Evolutionary conservation across 768 basidiomycete species (phyloP).

Genomic region (Trametopsis cervina): DNA sequence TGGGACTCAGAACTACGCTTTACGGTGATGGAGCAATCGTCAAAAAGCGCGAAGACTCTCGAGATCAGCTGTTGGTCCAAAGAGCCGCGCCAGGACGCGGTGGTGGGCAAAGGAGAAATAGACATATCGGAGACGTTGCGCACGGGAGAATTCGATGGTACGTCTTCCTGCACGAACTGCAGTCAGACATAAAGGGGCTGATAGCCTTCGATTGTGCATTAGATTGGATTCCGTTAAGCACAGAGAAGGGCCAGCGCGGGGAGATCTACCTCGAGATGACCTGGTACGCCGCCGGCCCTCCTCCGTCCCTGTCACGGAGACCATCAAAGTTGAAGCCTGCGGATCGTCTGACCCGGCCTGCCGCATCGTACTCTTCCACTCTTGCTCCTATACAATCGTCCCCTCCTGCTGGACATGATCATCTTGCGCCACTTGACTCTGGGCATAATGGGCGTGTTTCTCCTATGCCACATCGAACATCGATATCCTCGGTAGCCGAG

Average conservation of each 20-base stretch:
- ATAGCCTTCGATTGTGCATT: neutral
- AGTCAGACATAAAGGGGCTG: neutral
- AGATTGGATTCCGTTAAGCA: conserved; percentile 66
- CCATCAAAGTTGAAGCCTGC: conserved; percentile 25
- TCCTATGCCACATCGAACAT: neutral
- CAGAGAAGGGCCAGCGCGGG: conserved; percentile 58
- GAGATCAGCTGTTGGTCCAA: conserved; percentile 77
- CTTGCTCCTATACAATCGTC: neutral
- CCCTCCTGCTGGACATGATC: neutral
- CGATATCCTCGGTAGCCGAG: too few species aligned
- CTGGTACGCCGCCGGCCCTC: conserved; percentile 69
- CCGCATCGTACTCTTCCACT: conserved; percentile 1
- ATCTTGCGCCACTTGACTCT: neutral
- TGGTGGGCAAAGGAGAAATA: conserved; percentile 68
- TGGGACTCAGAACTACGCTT: conserved; percentile 89
- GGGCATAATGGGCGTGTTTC: neutral
- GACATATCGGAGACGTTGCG: conserved; percentile 74
- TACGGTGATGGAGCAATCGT: conserved; percentile 47
- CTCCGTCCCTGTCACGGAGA: conserved; percentile 30
- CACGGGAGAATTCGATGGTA: conserved; percentile 90
- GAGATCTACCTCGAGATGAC: conserved; percentile 93
- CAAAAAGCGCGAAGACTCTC: conserved; percentile 49
- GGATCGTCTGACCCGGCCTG: conserved; percentile 19
- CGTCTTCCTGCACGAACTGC: conserved; percentile 20
- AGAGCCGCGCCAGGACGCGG: conserved; percentile 66